Percentiles rank a stretch among this genome's conserved stretches.
These are phyloP conservation scores for Phaeoacremonium minimum DNA, from an alignment of 2,329 filamentous ascomycete species.

Conservation along the genomic window DNA sequence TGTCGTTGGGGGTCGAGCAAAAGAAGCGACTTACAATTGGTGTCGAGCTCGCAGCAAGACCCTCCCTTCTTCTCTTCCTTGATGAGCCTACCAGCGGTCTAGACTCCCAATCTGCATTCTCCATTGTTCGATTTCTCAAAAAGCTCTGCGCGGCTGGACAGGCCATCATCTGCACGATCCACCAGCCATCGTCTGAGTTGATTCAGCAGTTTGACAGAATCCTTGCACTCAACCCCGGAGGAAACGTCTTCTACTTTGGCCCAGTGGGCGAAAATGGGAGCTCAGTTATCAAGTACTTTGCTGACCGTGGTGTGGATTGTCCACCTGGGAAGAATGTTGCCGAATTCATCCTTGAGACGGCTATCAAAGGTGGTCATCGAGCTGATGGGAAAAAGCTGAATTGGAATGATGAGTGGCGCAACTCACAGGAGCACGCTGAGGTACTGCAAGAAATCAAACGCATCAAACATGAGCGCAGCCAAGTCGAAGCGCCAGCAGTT, in stretches of 20 bases:
- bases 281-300: constrained; percentile 53
- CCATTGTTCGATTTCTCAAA: constrained; percentile 65
- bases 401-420: constrained; percentile 28
- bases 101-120: constrained; percentile 70
- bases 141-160: constrained; percentile 49
- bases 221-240: constrained; percentile 51
- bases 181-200: constrained; percentile 37
- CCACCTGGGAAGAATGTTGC: constrained; percentile 54
- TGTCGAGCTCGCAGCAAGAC: constrained; percentile 71
- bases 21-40: constrained; percentile 64
- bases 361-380: constrained; percentile 32
- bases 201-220: constrained; percentile 47
- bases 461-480: constrained; percentile 37
- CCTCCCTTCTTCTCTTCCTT: constrained; percentile 66
- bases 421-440: constrained; percentile 23
- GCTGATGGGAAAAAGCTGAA: constrained; percentile 38
- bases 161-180: constrained; percentile 39
- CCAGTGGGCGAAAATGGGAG: constrained; percentile 62
- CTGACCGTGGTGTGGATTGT: constrained; percentile 47
- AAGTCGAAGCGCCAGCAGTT: constrained; percentile 20
- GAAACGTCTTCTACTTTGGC: constrained; percentile 71
- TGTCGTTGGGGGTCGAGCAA: constrained; percentile 54
- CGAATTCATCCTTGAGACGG: constrained; percentile 55
- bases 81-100: constrained; percentile 74
- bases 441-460: constrained; percentile 23